A percentile compares a stretch with the other conserved stretches of the same genome.
phyloP scores from a whole-genome alignment of 352 stramenopile genomes.

The Phytophthora foliorum region DNA sequence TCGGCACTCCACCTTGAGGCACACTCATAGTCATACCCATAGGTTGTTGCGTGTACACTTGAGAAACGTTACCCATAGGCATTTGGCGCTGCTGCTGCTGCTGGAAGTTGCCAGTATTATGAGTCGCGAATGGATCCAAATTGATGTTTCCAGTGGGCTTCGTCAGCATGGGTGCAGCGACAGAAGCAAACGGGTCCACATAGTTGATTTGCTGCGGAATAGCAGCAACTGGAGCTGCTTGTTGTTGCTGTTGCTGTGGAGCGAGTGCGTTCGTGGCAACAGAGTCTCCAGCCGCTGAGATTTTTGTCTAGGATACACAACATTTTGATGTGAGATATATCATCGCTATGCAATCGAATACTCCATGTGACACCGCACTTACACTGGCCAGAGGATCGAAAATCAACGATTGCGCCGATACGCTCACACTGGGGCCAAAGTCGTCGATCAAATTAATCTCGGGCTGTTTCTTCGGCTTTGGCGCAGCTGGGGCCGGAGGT shows the following conservation, averaged over 20 bases:
- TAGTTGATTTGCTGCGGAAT: slow-evolving; percentile 40
- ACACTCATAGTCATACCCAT: slow-evolving; percentile 33
- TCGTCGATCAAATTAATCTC: slow-evolving; percentile 88
- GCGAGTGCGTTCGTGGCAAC: slow-evolving; percentile 4
- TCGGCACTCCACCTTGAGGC: slow-evolving; percentile 29
- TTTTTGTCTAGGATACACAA: slow-evolving; percentile 39
- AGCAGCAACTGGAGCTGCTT: slow-evolving; percentile 24
- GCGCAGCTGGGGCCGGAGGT: slow-evolving; percentile 29
- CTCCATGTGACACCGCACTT: slow-evolving; percentile 25
- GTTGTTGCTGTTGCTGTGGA: slow-evolving; percentile 34
- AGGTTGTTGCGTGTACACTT: slow-evolving; percentile 36
- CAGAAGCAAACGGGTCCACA: slow-evolving; percentile 71
- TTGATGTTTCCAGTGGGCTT: slow-evolving; percentile 62
- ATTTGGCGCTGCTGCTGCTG: slow-evolving; percentile 38
- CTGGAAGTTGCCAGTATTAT: slow-evolving; percentile 35
- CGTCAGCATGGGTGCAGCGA: slow-evolving; percentile 48
- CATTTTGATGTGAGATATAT: slow-evolving; percentile 26
- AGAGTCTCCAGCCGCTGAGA: slow-evolving; percentile 25
- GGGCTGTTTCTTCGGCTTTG: slow-evolving; percentile 52
- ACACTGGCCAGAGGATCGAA: slow-evolving; percentile 81
- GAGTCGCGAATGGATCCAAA: slow-evolving; percentile 56
- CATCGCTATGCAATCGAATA: not conserved
- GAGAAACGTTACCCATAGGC: slow-evolving; percentile 18
- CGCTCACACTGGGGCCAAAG: slow-evolving; percentile 64
- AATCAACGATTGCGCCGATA: slow-evolving; percentile 73